Evolutionary conservation across 257 asterid genomes (phyloP), one percentile per base, ranked within the genome.

Genomic region (Galeopsis tetrahit): DNA sequence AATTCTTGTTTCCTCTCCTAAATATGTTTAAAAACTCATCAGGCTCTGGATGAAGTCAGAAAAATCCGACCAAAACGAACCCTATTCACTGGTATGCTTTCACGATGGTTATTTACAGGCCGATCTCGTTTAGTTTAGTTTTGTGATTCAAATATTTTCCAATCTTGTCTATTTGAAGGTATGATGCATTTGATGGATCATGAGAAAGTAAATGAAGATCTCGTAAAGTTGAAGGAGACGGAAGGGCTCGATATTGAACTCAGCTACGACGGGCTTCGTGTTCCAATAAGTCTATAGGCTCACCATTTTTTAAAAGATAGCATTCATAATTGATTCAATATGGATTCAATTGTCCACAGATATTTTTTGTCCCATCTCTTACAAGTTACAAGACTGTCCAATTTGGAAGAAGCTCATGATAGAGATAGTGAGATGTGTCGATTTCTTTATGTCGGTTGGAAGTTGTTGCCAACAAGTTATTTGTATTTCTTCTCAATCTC

Each of bases 171-270:
- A 1, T 4, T 72, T 81, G 82, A 82, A 92, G 98, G 98, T 69
- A 95, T 95, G 99, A 95, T 92, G 98, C 98, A 95, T 81, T 79
- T 90, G 63, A 95, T 95, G 99, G 99, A 95, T 77, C 98, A 95
- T 38, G 96, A 92, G 10, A 84, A 76, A 75, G 85, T 90, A 43
- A 95, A 80, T 32, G 89, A 84, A 72, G 82, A 75, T 69, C 91
- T 95, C 5, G 6, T 81, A 77, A 84, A 85, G 80, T 74, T 95
- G 83, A 87, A 76, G 81, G 96, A 90, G 61, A 79, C 78, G 0
- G 98, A 95, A 87, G 97, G 96, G 11, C 87, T 95, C 5, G 95
- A 92, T 61, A 77, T 86, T 10, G 86, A 95, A 72, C 97, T 95
- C 75, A 92, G 99, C 85, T 85, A 85, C 71, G 99, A 95, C 4